These are phyloP conservation scores for Penicillium macrosclerotiorum DNA, from an alignment of 495 filamentous ascomycete genomes.

Conservation along the genomic window DNA sequence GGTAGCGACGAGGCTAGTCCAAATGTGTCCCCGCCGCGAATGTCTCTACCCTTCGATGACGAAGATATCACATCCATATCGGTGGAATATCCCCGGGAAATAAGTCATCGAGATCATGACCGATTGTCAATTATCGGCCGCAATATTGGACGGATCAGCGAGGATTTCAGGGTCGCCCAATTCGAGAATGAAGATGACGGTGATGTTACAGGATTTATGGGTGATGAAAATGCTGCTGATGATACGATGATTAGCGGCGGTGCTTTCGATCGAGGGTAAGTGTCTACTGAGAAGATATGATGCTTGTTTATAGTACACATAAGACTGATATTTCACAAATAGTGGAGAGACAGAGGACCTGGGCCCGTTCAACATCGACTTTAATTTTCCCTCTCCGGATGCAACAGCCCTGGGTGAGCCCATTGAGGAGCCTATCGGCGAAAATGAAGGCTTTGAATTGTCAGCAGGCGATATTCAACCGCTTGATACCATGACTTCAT, in stretches of 20 bases:
- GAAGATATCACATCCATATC: slow-evolving; percentile 67
- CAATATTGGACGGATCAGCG: slow-evolving; percentile 59
- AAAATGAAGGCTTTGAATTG: slow-evolving; percentile 42
- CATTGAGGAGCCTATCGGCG: slow-evolving; percentile 27
- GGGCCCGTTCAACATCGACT: slow-evolving; percentile 42
- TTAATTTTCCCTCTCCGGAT: slow-evolving; percentile 43
- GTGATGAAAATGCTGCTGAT: slow-evolving; percentile 32
- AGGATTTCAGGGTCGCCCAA: slow-evolving; percentile 54
- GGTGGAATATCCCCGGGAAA: slow-evolving; percentile 65
- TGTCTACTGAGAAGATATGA: slow-evolving; percentile 3
- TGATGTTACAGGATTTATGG: slow-evolving; percentile 40
- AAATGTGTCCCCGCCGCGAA: slow-evolving; percentile 56
- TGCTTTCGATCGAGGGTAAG: slow-evolving; percentile 45
- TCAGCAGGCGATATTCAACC: slow-evolving; percentile 32
- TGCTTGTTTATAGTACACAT: slow-evolving; percentile 9
- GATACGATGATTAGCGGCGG: slow-evolving; percentile 34
- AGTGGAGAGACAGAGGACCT: slow-evolving; percentile 50
- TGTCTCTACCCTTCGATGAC: slow-evolving; percentile 63
- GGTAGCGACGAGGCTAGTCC: slow-evolving; percentile 46
- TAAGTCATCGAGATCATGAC: slow-evolving; percentile 47
- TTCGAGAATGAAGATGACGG: slow-evolving; percentile 51
- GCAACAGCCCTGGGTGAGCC: slow-evolving; percentile 29
- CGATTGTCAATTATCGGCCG: slow-evolving; percentile 55
- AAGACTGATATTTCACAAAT: slow-evolving; percentile 27
- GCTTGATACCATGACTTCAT: slow-evolving; percentile 14